Evolutionary conservation across 2,329 filamentous ascomycete genomes (phyloP), one percentile per base, ranked within the genome.

Genomic region (Phaeosphaeriaceae sp.): DNA sequence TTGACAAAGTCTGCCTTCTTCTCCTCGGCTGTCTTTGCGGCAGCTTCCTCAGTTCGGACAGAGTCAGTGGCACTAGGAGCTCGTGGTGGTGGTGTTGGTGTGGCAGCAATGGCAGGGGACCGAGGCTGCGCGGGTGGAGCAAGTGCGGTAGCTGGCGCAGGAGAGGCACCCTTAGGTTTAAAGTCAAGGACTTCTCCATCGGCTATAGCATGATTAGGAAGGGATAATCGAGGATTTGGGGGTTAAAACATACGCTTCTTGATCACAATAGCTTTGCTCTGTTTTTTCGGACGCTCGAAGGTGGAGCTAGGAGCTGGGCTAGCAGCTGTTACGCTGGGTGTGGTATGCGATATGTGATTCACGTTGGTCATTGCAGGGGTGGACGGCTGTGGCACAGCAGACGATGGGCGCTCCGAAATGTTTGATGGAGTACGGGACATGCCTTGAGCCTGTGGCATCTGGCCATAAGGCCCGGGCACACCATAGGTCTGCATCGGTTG

Each of bases 191-290:
- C 84, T 68, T 94, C 90, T 54, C 91, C 92, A 47, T 87, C 83
- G 23, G 87, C 83, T 66, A 90, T 88, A 79, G 90, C 94, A 79
- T 95, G 21, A n/a, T 52, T 15, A 50, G 40, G n/a, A 15, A 34
- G 11, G 11, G 7, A 4, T 23, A 6, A 21, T n/a, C n/a, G 17
- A 17, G 16, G 18, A 3, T 3, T 9, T 15, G 12, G 20, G 6
- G 18, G 13, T 17, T 15, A 28, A 11, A 20, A 43, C 38, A 18
- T 48, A 46, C 33, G 29, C 66, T 91, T 90, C 80, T 91, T 95
- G 79, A 97, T 96, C 40, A 86, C 81, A 58, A 97, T 88, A 1
- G 88, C 86, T 39, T 86, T 86, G 73, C 84, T 91, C 79, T 88
- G 90, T 41, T 78, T 63, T 80, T 83, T 70, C 13, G 74, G 86